Evolutionary conservation across 2,329 filamentous ascomycete species (phyloP), one percentile per base, ranked within the genome.

Genomic region (Mycosphaerella sp.): DNA sequence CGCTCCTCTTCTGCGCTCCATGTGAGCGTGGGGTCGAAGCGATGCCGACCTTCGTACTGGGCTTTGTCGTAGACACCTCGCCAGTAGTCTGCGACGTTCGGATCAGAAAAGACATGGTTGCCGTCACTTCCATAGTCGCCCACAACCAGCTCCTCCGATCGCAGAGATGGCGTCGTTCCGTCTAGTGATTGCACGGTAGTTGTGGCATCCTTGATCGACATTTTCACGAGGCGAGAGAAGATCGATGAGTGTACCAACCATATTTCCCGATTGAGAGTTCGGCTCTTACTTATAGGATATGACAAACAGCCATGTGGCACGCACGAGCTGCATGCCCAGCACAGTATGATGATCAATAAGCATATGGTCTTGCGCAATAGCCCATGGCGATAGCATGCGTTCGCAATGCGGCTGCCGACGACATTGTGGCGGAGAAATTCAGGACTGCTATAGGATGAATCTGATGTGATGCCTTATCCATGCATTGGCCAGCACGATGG

Each of bases 61-160:
- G 79, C 78, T 6, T 76, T 75, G 57, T 82, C 78, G 56, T 82
- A 83, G 4, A 81, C 64, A 4, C 69, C 68, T 2, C 72, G 70
- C 75, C 79, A 83, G 60, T 79, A 74, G n/a, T 77, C 74, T 1
- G 79, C 78, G 2, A 78, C 69, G 2, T 72, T 70, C 2, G 77
- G 74, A 47, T 81, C 77, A 0, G 74, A 69, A 60, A 83, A 83
- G 2, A 56, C 58, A 51, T 63, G 61, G 21, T 59, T 51, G 7
- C 49, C 21, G 42, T 59, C 58, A 17, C 46, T 53, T 5, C 55
- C 57, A 45, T 61, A 58, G 23, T 59, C 57, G 11, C 55, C 55
- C n/a, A 51, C 52, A 2, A 61, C 55, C 14, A 58, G 46, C 26
- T 59, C 57, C 10, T 46, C 53, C 2, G 59, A 59, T 23, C 47